Evolutionary conservation across 2,329 filamentous ascomycete species (phyloP).

Genomic region (Podosphaera leucotricha): DNA sequence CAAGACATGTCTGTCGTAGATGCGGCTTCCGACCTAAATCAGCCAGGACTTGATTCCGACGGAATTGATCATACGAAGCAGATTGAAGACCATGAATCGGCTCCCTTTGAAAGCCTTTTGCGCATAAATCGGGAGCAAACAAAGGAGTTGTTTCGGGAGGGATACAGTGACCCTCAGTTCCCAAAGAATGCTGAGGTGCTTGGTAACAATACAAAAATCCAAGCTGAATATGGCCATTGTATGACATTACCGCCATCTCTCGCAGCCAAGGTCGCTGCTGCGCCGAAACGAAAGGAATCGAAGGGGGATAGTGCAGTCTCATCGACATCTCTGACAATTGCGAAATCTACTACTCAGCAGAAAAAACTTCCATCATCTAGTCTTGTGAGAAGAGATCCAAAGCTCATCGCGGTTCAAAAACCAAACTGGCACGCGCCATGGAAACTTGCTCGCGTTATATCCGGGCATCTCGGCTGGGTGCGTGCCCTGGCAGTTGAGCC

Average conservation of each 20-base stretch:
- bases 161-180: background rate
- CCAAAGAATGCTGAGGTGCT: constrained; percentile 9
- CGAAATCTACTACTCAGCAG: constrained; percentile 28
- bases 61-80: background rate
- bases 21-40: background rate
- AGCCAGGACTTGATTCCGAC: background rate
- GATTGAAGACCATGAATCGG: background rate
- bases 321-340: constrained; percentile 34
- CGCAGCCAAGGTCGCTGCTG: constrained; percentile 52
- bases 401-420: constrained; percentile 39
- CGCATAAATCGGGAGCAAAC: background rate
- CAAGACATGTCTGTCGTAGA: background rate
- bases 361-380: constrained; percentile 27
- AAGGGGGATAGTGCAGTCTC: constrained; percentile 22
- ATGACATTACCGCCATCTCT: constrained; percentile 55
- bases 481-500: constrained; percentile 75
- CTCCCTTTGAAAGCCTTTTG: background rate
- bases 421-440: constrained; percentile 96
- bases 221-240: constrained; percentile 51
- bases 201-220: constrained; percentile 14
- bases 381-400: constrained; percentile 27
- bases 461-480: constrained; percentile 90
- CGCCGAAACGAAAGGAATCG: constrained; percentile 35
- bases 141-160: background rate
- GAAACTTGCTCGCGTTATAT: constrained; percentile 96